Evolutionary conservation across 805 yeast genomes (phyloP).

Genomic region (Kregervanrija fluxuum): DNA sequence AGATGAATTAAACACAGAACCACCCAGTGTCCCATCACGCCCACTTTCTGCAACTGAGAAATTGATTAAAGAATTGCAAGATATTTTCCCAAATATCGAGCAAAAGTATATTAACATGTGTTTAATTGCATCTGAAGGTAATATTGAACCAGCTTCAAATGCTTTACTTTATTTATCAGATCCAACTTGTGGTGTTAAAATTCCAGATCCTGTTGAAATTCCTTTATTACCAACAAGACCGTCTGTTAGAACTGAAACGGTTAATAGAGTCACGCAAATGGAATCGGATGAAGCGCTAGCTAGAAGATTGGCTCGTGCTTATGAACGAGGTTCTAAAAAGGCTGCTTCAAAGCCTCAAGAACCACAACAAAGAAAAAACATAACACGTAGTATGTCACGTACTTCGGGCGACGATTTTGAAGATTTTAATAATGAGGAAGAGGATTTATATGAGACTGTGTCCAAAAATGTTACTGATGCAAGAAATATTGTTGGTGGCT

Average conservation of each 20-base stretch:
- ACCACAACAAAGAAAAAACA: not conserved
- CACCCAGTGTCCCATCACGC: constrained; percentile 48
- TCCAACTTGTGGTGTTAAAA: constrained; percentile 51
- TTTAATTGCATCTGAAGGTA: constrained; percentile 78
- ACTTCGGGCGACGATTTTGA: not conserved
- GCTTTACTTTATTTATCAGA: constrained; percentile 78
- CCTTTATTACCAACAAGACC: constrained; percentile 31
- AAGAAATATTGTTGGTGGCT: constrained; percentile 61
- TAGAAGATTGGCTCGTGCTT: constrained; percentile 66
- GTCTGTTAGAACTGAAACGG: constrained; percentile 25
- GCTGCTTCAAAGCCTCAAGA: not conserved
- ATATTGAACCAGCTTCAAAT: constrained; percentile 78
- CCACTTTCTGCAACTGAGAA: constrained; percentile 55
- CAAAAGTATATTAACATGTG: constrained; percentile 67
- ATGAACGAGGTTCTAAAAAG: constrained; percentile 18
- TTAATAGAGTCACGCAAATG: constrained; percentile 23
- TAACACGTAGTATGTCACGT: not conserved
- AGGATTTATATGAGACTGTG: constrained; percentile 51
- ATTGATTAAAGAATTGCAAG: constrained; percentile 55
- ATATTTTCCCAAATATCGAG: constrained; percentile 81
- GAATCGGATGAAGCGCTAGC: constrained; percentile 72
- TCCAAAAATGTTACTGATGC: constrained; percentile 78
- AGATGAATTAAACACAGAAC: constrained; percentile 9
- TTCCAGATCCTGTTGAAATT: constrained; percentile 40
- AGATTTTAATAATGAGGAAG: constrained; percentile 30